Conservation (phyloP, 805 yeast species). For the Candida manassasensis region DNA sequence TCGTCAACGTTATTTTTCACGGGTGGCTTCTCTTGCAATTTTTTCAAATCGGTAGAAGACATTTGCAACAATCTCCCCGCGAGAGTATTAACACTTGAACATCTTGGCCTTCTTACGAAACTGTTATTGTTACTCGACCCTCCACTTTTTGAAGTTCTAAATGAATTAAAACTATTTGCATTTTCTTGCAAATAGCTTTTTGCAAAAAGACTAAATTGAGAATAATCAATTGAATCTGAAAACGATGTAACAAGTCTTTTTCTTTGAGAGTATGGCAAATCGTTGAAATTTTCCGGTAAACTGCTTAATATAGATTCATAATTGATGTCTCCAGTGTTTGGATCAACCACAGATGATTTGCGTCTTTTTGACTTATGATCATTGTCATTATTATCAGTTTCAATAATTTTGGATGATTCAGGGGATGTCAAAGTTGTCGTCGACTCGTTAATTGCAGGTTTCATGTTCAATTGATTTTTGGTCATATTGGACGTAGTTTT, state of each 20-base stretch:
- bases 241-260: slow-evolving; percentile 39
- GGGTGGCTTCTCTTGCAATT: slow-evolving; percentile 14
- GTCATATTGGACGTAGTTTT: not conserved
- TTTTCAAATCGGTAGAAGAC: slow-evolving; percentile 33
- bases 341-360: slow-evolving; percentile 16
- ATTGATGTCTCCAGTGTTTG: slow-evolving; percentile 26
- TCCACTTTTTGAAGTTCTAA: slow-evolving; percentile 16
- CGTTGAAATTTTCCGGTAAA: slow-evolving; percentile 50
- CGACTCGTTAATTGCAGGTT: slow-evolving; percentile 7
- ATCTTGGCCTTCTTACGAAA: slow-evolving; percentile 25
- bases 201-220: slow-evolving; percentile 39
- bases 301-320: slow-evolving; percentile 39
- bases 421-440: slow-evolving; percentile 8
- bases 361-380: slow-evolving; percentile 20
- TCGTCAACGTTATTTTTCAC: slow-evolving; percentile 48
- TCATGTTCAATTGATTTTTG: slow-evolving; percentile 1
- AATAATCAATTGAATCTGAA: slow-evolving; percentile 38
- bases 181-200: slow-evolving; percentile 28
- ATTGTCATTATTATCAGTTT: slow-evolving; percentile 5
- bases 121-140: slow-evolving; percentile 20
- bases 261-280: slow-evolving; percentile 58
- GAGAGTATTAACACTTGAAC: slow-evolving; percentile 32
- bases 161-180: slow-evolving; percentile 16
- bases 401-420: slow-evolving; percentile 5
- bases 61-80: slow-evolving; percentile 38